Conservation (phyloP, 306 rosid genomes). For the Cercis canadensis region DNA sequence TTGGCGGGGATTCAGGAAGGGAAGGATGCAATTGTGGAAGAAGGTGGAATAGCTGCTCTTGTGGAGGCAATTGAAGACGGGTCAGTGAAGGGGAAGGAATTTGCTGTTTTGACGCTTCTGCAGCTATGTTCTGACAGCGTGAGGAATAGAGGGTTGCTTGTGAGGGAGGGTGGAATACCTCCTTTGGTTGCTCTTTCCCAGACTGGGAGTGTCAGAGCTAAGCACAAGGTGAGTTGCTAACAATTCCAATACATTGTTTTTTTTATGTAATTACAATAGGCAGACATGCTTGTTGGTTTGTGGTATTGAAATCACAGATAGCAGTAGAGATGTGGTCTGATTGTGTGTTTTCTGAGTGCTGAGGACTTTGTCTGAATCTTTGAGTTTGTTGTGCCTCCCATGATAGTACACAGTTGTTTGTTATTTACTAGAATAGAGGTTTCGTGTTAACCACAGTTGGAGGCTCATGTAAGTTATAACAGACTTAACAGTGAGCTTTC, state of each 20-base stretch:
- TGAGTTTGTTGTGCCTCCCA: constrained; percentile 2
- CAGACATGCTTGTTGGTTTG: not conserved
- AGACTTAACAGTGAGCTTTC: not conserved
- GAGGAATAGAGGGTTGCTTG: constrained; percentile 81
- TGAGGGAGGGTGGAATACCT: constrained; percentile 92
- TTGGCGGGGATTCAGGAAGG: constrained; percentile 77
- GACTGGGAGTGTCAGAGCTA: constrained; percentile 74
- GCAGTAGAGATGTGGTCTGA: not conserved
- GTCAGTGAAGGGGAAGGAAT: constrained; percentile 84
- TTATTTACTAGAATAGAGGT: not conserved
- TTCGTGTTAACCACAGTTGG: not conserved
- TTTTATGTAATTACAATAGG: too few species aligned
- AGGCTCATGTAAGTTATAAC: not conserved
- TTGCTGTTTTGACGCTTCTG: constrained; percentile 77
- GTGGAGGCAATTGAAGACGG: constrained; percentile 96
- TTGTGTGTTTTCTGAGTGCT: constrained; percentile 13
- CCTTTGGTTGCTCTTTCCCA: constrained; percentile 94
- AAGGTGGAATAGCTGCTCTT: constrained; percentile 82
- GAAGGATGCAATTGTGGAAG: constrained; percentile 81
- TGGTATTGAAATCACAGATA: not conserved
- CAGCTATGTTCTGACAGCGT: constrained; percentile 80
- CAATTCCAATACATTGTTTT: too few species aligned
- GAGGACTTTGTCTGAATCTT: not conserved
- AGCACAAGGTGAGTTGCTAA: constrained; percentile 70
- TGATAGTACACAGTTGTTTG: constrained; percentile 2